Evolutionary conservation across 2,329 filamentous ascomycete species (phyloP), one percentile per base, ranked within the genome.

Genomic region (Ceratocystis smalleyi): DNA sequence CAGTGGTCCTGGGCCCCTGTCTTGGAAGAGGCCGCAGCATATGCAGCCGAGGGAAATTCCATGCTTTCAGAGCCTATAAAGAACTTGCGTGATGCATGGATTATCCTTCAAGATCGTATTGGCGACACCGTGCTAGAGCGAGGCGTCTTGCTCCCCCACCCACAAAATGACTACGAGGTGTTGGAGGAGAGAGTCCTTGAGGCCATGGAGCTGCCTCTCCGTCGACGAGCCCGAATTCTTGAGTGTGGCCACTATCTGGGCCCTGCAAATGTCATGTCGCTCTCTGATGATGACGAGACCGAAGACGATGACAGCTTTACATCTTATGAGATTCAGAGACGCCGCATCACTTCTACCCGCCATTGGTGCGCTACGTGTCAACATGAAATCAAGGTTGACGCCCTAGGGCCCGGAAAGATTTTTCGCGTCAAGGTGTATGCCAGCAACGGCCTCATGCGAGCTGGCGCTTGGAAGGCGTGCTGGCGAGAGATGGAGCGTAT

Each of bases 401-500:
- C 77, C 49, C 79, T 81, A 2, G 81, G 80, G 1, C 71, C 75
- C 3, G 74, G 77, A 65, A 82, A 81, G 69, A 78, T 84, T 60
- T 94, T 89, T 78, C 82, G 85, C 35, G 81, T 97, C 72, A 94
- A 91, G 71, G 86, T 97, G 0, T 99, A 92, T 71, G 94, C 94
- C 0, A 92, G 91, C 62, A 99, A 97, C 73, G 94, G 94, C 0
- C 77, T 97, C 59, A 95, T 99, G 89, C 83, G 85, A 66, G 86
- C 89, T 4, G 90, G 90, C 0, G 92, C 94, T 0, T 99, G 94
- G 94, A 83, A 83, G 3, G 91, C 91, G 1, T 92, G 89, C 66
- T 99, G 92, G 92, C 88, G 84, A 69, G 92, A 97, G 74, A 99
- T 99, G 94, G 94, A 99, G 75, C 83, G 92, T n/a, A 89, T 97